Evolutionary conservation across 805 yeast genomes (phyloP), one percentile per base, ranked within the genome.

Genomic region (Pichia occidentalis): DNA sequence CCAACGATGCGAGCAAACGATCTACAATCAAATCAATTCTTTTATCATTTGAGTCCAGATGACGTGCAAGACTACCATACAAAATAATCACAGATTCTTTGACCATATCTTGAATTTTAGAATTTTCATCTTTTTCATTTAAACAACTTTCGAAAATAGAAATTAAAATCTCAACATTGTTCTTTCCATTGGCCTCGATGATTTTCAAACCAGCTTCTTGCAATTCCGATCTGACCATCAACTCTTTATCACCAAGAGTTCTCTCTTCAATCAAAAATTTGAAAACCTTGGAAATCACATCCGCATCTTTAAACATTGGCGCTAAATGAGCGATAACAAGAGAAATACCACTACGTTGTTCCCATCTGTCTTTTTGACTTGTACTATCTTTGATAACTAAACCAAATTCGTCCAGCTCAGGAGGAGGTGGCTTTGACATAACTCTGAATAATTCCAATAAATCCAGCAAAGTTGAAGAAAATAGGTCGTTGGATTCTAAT

Each of bases 11-110:
- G 25, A 92, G 54, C 45, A 92, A 65, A 50, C 87, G 70, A 21
- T 76, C 77, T 28, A 85, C 75, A 47, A 86, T 83, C 2, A 67
- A 59, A 12, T 67, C 62, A 35, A 88, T 65, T 56, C 96, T 73
- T 2, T 68, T 50, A 53, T 92, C 98, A 17, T 70, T 60, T 0
- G 73, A 50, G 12, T 73, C 65, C 59, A 92, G 70, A 64, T 92
- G 95, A 43, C 83, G 81, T 1, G 95, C 97, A 45, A 88, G 71
- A 4, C 92, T 76, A 50, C 98, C 98, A 53, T 90, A 92, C 31
- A 90, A 65, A 40, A 92, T 81, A 49, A 92, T 84, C 14, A 81
- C 81, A 50, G 84, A 75, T 57, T 87, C 95, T 50, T 79, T 79
- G 45, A 85, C 72, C 24, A 65, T 63, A 56, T 80, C 85, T 48